phyloP scores from a whole-genome alignment of 2,329 filamentous ascomycete genomes.

The Ophiostoma piceae region DNA sequence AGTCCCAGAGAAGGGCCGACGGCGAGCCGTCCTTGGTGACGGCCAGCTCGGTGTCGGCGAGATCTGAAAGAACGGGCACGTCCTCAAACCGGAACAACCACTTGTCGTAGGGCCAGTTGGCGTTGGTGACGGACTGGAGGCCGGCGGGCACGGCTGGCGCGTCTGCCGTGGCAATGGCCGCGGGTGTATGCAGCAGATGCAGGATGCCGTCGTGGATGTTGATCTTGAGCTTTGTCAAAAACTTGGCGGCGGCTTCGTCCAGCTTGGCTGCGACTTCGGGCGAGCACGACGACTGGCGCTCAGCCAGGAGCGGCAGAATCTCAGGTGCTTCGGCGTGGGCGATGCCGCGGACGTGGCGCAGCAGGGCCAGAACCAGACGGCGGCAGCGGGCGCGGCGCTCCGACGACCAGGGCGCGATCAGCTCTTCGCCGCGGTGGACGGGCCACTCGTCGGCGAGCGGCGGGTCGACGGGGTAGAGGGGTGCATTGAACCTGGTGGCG shows the following conservation, averaged over 20 bases:
- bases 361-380: conserved; percentile 34
- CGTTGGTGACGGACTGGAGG: conserved; percentile 26
- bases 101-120: conserved; percentile 45
- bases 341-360: conserved; percentile 31
- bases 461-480: conserved; percentile 26
- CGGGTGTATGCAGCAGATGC: conserved; percentile 29
- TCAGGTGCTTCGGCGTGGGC: conserved; percentile 28
- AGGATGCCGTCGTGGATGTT: conserved; percentile 40
- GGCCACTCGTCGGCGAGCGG: conserved; percentile 1
- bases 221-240: conserved; percentile 32
- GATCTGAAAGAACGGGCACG: conserved; percentile 40
- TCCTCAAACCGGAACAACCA: conserved; percentile 51
- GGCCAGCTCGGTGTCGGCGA: conserved; percentile 32
- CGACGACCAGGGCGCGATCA: conserved; percentile 21
- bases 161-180: neutral
- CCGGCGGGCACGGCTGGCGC: neutral
- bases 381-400: conserved; percentile 22
- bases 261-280: conserved; percentile 27
- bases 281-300: conserved; percentile 14
- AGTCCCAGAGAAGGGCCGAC: conserved; percentile 47
- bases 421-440: conserved; percentile 28
- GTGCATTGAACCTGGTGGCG: neutral
- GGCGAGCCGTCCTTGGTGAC: neutral
- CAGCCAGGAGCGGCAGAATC: conserved; percentile 20
- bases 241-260: neutral